Base-by-base conservation (phyloP, 805 yeast genomes). In the Nakazawaea ernobii region DNA sequence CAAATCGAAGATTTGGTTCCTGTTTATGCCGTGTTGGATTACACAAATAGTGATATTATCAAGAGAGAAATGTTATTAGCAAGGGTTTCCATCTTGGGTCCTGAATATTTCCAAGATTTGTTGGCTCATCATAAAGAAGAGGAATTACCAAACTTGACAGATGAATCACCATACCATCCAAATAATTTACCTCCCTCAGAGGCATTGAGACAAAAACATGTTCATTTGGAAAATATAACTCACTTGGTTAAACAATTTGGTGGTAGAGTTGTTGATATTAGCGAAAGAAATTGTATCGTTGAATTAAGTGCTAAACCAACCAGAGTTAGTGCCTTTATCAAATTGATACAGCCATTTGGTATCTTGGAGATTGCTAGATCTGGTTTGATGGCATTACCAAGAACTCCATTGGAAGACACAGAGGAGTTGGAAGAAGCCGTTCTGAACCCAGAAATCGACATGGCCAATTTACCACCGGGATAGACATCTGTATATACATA, bases 1-100 rank as follows among this genome's bases (percentile, higher is more conserved):
- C 99, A 94, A 68, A 86, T 94, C 52, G 99, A 94, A 71, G 97
- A 94, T 61, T 78, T 94, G 63, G 99, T 94, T 32, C 98, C 99
- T 6, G 98, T 94, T 29, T 94, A 95, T 71, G 99, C 98, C 4
- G 99, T 94, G 35, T 75, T 94, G 63, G 97, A 94, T 69, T 94
- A 94, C 72, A 77, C 96, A 45, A 79, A 87, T 59, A 82, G 96
- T 26, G 88, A 92, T 61, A 87, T 90, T 59, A 88, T 94, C 65
- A 80, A 83, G 65, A 81, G 99, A 66, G 99, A 94, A 72, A 75
- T 94, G 59, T 74, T 94, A 49, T 73, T 94, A 60, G 96, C 96
- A 32, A 82, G 97, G 73, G 84, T 94, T 42, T 90, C 97, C 7
- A 74, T 94, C 52, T 74, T 94, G 58, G 99, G 99, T 36, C 96